Conservation (phyloP, 148 eudicot species). For the Polygonum maritimum region DNA sequence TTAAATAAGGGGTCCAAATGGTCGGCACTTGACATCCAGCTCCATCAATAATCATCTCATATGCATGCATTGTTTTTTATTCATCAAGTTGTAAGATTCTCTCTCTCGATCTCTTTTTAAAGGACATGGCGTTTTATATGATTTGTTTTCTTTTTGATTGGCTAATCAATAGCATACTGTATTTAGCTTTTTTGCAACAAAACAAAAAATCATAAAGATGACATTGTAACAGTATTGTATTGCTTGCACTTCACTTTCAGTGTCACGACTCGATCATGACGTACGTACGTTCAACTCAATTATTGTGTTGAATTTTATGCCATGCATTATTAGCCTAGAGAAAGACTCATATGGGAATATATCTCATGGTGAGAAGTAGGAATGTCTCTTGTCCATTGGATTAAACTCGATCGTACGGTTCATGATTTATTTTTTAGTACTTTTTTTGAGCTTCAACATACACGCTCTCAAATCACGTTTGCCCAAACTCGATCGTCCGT, state of each 20-base stretch:
- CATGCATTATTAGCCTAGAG: not conserved
- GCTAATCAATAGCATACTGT: not conserved
- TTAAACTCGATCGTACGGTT: no score
- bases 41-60: not conserved
- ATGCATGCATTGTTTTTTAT: not conserved
- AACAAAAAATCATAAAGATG: not conserved
- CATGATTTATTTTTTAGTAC: no score
- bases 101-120: not conserved
- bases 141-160: not conserved
- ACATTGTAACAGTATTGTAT: no score
- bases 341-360: no score
- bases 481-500: no score
- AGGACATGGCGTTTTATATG: not conserved
- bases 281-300: not conserved
- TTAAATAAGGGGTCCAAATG: not conserved
- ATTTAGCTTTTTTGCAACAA: not conserved
- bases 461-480: no score
- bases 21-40: not conserved
- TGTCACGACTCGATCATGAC: not conserved
- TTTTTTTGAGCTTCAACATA: no score
- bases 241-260: not conserved
- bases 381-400: no score
- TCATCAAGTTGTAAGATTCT: not conserved
- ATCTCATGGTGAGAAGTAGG: no score
- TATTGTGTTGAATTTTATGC: not conserved